Base-by-base conservation (phyloP, 208 protist species). In the Jaenimonas drosophilae region DNA sequence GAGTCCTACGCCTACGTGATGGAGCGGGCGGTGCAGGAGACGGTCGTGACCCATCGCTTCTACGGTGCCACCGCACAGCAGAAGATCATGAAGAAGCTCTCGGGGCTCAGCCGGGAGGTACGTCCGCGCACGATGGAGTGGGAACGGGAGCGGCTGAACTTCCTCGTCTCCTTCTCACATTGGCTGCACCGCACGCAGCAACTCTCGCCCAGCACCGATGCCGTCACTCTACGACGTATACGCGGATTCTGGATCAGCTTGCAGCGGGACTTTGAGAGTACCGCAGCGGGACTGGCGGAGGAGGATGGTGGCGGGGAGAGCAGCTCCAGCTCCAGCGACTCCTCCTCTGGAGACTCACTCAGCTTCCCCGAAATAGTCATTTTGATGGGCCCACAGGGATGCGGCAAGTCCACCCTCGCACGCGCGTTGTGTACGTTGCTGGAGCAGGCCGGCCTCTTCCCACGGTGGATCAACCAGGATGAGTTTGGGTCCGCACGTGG, bases 381-480 rank as follows among this genome's bases (percentile, higher is more conserved):
- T 38, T 64, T 86, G 21, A 63, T 76, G 6, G 83, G 83, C 5
- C 83, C 83, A 19, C 83, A 86, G 46, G 83, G 83, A 23, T 83
- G 83, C 49, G 83, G 83, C 5, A 91, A 91, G 59, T 91, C 83
- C 11, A 85, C 79, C 25, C 43, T 88, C 46, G 70, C 76, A 11
- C 72, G 84, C 23, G 51, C 59, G 20, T 49, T 92, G 32, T 83
- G 51, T 47, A 43, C 60, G 24, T 41, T 88, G 9, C 49, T 88
- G 23, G 54, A 78, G 64, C 54, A 85, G 48, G 56, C 57, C 27
- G 58, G 70, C 1, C 52, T 64, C 17, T 38, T 57, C 14, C 78
- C 79, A 19, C 63, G 67, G 17, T 92, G 84, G 79, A 30, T 92
- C 11, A 92, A 92, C 53, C 84, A 92, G 49, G 84, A 92, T 34